phyloP scores from a whole-genome alignment of 2,329 filamentous ascomycete species.

The Albifimbria verrucaria region DNA sequence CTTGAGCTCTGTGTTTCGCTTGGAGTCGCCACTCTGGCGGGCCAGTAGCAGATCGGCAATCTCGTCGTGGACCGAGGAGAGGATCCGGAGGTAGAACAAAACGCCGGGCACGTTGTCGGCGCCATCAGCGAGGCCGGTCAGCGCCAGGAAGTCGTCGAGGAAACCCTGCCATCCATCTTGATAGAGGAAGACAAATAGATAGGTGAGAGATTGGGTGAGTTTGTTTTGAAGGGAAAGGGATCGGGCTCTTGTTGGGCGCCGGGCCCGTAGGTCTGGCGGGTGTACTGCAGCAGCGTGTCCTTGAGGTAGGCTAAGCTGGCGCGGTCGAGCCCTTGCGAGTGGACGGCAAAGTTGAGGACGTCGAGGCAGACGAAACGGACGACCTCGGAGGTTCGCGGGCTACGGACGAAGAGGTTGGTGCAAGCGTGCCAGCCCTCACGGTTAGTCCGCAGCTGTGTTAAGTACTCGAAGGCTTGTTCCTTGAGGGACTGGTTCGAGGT shows the following conservation, averaged over 20 bases:
- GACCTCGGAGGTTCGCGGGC: conserved; percentile 73
- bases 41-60: conserved; percentile 90
- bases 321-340: conserved; percentile 71
- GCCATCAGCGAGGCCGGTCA: conserved; percentile 64
- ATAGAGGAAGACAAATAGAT: conserved; percentile 87
- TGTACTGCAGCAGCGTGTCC: conserved; percentile 77
- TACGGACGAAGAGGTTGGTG: conserved; percentile 77
- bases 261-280: conserved; percentile 69
- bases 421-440: conserved; percentile 89
- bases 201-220: conserved; percentile 91
- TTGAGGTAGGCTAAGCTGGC: conserved; percentile 73
- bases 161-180: conserved; percentile 83
- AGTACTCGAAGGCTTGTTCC: conserved; percentile 77
- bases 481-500: conserved; percentile 72
- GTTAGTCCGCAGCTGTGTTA: conserved; percentile 75
- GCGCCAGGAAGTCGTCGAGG: conserved; percentile 80
- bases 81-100: conserved; percentile 81
- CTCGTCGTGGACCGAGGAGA: conserved; percentile 91
- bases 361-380: conserved; percentile 88
- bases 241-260: conserved; percentile 61
- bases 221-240: conserved; percentile 87
- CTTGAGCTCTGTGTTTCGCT: conserved; percentile 85
- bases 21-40: conserved; percentile 73
- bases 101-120: conserved; percentile 72
- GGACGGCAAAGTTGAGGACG: conserved; percentile 87